phyloP scores from a whole-genome alignment of 2,329 filamentous ascomycete genomes.

The Trichoderma polysporum region DNA sequence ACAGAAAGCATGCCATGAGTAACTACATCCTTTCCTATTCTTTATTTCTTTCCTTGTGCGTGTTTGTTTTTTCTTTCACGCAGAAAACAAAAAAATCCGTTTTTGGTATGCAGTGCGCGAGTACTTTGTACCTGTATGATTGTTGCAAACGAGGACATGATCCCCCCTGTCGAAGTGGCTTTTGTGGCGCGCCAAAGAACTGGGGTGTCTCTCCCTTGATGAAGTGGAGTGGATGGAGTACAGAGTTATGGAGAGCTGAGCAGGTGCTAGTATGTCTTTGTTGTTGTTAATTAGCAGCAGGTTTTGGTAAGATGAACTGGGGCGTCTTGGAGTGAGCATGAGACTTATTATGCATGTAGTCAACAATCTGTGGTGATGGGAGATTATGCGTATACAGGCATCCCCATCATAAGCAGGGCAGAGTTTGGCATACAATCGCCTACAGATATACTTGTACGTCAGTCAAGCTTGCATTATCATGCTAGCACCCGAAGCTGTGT shows the following conservation, averaged over 20 bases:
- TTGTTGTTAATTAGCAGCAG: too few relatives aligned
- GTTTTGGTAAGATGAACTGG: not conserved
- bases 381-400: not conserved
- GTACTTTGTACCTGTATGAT: not conserved
- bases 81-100: not conserved
- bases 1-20: not conserved
- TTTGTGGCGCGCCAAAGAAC: not conserved
- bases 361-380: not conserved
- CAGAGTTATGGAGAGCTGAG: not conserved
- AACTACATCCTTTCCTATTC: not conserved
- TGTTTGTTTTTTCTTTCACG: not conserved
- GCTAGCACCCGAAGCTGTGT: not conserved
- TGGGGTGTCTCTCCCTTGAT: not conserved
- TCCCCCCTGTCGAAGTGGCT: slow-evolving; percentile 9
- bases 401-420: not conserved
- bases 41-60: not conserved
- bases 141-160: not conserved
- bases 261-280: too few relatives aligned
- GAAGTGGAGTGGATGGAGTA: not conserved
- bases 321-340: not conserved
- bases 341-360: not conserved
- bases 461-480: not conserved
- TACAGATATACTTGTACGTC: not conserved
- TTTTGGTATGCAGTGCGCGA: slow-evolving; percentile 17
- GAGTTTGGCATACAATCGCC: too few relatives aligned